These are phyloP conservation scores for Didymellaceae sp. DNA, from an alignment of 2,329 filamentous ascomycete genomes.

Conservation along the genomic window DNA sequence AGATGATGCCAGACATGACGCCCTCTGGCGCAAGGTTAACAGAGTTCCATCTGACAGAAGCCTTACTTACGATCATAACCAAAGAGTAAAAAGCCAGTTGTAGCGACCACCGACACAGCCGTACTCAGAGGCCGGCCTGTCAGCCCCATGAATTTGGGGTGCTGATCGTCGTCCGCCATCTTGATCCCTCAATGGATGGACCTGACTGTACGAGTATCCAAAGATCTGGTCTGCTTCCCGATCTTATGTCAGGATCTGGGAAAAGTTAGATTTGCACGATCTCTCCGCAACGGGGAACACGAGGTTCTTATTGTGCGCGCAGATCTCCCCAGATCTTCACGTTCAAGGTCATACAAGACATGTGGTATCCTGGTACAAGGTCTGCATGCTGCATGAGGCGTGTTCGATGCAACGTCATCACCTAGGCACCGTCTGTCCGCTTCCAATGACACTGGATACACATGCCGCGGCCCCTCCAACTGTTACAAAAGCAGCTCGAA, in stretches of 20 bases:
- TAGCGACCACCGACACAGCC: conserved; percentile 39
- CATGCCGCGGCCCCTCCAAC: conserved; percentile 4
- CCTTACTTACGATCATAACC: conserved; percentile 40
- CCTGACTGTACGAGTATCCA: too few relatives aligned
- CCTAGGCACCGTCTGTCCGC: neutral
- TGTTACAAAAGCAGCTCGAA: neutral
- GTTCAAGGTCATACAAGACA: conserved; percentile 1
- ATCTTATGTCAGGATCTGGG: neutral
- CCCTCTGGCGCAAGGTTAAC: conserved; percentile 32
- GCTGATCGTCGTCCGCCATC: conserved; percentile 23
- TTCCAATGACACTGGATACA: conserved; percentile 6
- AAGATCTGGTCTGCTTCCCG: neutral
- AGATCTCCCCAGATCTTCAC: conserved; percentile 8
- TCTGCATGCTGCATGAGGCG: conserved; percentile 17
- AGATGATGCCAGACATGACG: conserved; percentile 49
- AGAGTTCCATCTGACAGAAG: neutral
- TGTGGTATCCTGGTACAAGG: conserved; percentile 14
- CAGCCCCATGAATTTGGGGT: conserved; percentile 41
- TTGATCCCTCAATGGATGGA: neutral
- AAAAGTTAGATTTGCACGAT: neutral
- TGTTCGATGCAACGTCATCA: conserved; percentile 18
- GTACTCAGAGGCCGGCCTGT: conserved; percentile 33
- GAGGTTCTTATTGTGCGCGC: conserved; percentile 2
- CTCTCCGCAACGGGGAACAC: neutral
- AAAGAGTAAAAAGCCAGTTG: conserved; percentile 42